These are phyloP conservation scores for thale cress (Arabidopsis thaliana) DNA, from an alignment of 345 rosid genomes.

Conservation along the genomic window TAIR10.1 NC_003074.8:20946001-20946500, in stretches of 20 bases:
- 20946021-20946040: conserved; percentile 82
- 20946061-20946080: conserved; percentile 88
- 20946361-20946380: not conserved
- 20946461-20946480: not conserved
- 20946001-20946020: conserved; percentile 73
- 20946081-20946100: conserved; percentile 87
- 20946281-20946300: not conserved
- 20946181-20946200: conserved; percentile 3
- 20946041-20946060: conserved; percentile 85
- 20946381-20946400: not conserved
- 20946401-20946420: not conserved
- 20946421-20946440: not conserved
- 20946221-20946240: conserved; percentile 41
- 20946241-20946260: conserved; percentile 14
- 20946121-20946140: conserved; percentile 54
- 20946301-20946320: not conserved
- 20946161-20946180: conserved; percentile 31
- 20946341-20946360: not conserved
- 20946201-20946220: conserved; percentile 15
- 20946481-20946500: not conserved
- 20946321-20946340: not conserved
- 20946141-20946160: conserved; percentile 42
- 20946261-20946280: not conserved
- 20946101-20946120: conserved; percentile 60
- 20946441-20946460: not conserved